Evolutionary conservation across 805 yeast species (phyloP), one percentile per base, ranked within the genome.

Genomic region (Barnettozyma siamensis): DNA sequence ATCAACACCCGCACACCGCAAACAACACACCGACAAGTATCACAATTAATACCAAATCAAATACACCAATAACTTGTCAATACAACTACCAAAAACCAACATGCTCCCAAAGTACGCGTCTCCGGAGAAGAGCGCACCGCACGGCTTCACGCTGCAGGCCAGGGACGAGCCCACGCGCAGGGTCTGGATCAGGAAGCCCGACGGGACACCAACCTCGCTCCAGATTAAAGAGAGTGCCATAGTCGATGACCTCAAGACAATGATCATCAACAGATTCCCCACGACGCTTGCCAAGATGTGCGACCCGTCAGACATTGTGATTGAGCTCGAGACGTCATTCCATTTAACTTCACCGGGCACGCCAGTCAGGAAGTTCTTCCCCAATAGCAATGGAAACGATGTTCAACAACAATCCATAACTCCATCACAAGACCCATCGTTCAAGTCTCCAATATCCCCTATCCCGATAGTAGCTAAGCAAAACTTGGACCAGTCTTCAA

Each of bases 201-300:
- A 63, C 18, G 76, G 76, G 2, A 70, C 69, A 7, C 84, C 97
- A 3, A 86, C 96, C 0, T 75, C 94, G 1, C 62, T 89, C 7
- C 57, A 69, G 43, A 82, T 85, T 16, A 67, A 69, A 15, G 76
- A 76, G 24, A 56, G 60, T 17, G 91, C 85, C 55, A 71, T 88
- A 1, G 73, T 89, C 5, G 98, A 89, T 59, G 96, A 91, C 60
- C 66, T 89, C 51, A 89, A 89, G 54, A 64, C 71, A 10, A 71
- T 77, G 44, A 71, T 89, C 1, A 60, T 80, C 29, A 64, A 64
- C 34, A 84, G 81, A 51, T 83, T 74, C 58, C 84, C 94, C 41
- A 78, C 83, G 44, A 72, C 86, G 3, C 55, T 83, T 42, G 84
- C 79, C 4, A 58, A 74, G 45, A 57, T 66, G 35, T 73, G 70